phyloP scores from a whole-genome alignment of 768 basidiomycete species.

The Vishniacozyma victoriae region DNA sequence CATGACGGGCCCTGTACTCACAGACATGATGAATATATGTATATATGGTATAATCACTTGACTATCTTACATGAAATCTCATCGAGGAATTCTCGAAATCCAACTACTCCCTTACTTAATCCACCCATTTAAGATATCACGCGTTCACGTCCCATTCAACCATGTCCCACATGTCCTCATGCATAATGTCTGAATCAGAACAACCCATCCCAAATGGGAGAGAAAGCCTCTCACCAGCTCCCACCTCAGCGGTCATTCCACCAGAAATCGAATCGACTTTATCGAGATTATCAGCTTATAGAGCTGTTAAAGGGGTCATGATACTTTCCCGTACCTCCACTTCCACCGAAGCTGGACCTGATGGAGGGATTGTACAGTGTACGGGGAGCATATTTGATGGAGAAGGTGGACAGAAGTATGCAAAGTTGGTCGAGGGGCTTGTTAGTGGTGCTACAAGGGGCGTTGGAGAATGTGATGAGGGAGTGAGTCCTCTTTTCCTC shows the following conservation, averaged over 20 bases:
- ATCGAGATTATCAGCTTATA: conserved; percentile 66
- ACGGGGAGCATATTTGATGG: conserved; percentile 47
- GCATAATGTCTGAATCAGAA: no score
- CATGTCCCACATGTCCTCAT: no score
- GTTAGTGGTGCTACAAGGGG: conserved; percentile 73
- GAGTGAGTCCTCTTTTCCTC: conserved; percentile 48
- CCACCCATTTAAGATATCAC: no score
- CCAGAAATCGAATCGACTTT: conserved; percentile 82
- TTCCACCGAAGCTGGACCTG: neutral
- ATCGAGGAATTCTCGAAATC: no score
- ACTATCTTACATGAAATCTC: no score
- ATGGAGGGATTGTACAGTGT: conserved; percentile 63
- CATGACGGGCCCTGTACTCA: no score
- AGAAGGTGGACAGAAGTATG: conserved; percentile 41
- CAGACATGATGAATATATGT: no score
- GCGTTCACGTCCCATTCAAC: no score
- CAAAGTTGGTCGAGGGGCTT: conserved; percentile 51
- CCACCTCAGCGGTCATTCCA: conserved; percentile 49
- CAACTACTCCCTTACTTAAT: no score
- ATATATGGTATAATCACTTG: no score
- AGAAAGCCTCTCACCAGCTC: neutral
- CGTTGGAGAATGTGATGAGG: conserved; percentile 67
- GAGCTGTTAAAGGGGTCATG: conserved; percentile 80
- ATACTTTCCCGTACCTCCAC: conserved; percentile 59
- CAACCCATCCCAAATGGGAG: no score